Base-by-base conservation (phyloP, 139 green algal genomes). In the Nannochloris sp. region DNA sequence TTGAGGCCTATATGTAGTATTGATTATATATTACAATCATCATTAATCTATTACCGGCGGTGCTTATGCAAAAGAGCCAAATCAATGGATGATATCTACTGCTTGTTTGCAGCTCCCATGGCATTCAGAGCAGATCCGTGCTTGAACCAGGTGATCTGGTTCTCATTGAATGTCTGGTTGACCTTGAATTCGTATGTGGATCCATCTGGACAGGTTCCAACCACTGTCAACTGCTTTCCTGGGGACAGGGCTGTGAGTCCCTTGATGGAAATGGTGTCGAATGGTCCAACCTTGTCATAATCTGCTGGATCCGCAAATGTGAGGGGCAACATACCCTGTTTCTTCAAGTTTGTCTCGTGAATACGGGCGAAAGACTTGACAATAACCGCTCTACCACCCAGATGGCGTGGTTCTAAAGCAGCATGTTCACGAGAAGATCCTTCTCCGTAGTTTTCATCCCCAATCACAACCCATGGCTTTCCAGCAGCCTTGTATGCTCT, bases 291-390 rank as follows among this genome's bases (percentile, higher is more conserved):
- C 80, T 91, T 91, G 74, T 96, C 90, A 73, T 97, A 97, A 80
- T 97, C 90, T 19, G 83, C 73, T 7, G 88, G 81, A 80, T 97
- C 68, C 46, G 83, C 82, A 60, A 96, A 96, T 19, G 82, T 91
- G 15, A 94, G 78, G 1, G 87, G 86, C 69, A 94, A 78, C 78
- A 94, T 82, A 65, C 87, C 87, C 75, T 94, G 88, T 84, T 97
- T 97, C 81, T 96, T 97, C 54, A 97, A 80, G 80, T 97, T 97
- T 63, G 90, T 96, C 76, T 97, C 90, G 70, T 97, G 90, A 71
- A 97, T 97, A 71, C 90, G 87, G 4, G 90, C 90, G 73, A 97
- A 97, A 3, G 76, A 89, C 82, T 95, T 95, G 57, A 96, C 88
- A 19, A 97, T 83, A 54, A 97, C 82, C 21, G 90, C 90, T 40